Evolutionary conservation across 208 protist species (phyloP).

Genomic region (Crithidia bombi): DNA sequence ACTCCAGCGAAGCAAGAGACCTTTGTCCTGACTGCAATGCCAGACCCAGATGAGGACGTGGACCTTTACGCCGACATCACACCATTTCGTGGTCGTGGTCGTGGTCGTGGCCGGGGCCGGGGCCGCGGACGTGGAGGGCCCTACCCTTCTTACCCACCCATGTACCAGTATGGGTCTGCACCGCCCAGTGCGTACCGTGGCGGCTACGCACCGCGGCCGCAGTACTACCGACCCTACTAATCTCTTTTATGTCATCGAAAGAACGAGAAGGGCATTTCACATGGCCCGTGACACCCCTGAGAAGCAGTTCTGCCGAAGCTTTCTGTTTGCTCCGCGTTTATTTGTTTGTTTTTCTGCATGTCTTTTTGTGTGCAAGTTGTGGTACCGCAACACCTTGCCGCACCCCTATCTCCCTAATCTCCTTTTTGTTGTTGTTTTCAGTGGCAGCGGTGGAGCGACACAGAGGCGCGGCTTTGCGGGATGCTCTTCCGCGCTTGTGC

Average conservation of each 20-base stretch:
- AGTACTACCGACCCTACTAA: constrained; percentile 29
- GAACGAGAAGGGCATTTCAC: background rate
- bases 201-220: constrained; percentile 25
- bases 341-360: no score
- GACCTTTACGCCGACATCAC: constrained; percentile 76
- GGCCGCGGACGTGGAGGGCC: constrained; percentile 28
- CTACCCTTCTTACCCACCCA: constrained; percentile 16
- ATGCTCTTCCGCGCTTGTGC: no score
- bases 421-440: no score
- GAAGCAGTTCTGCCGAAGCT: no score
- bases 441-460: no score
- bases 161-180: constrained; percentile 10
- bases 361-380: no score
- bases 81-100: constrained; percentile 19
- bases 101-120: constrained; percentile 31
- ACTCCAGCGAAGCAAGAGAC: constrained; percentile 40
- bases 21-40: constrained; percentile 31
- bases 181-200: constrained; percentile 31
- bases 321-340: no score
- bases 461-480: no score
- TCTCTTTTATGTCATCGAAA: background rate
- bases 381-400: no score
- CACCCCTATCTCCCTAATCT: no score
- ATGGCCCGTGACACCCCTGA: no score
- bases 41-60: constrained; percentile 48